Evolutionary conservation across 1,139 yeast genomes (phyloP).

Genomic region (Protomyces inundatus): DNA sequence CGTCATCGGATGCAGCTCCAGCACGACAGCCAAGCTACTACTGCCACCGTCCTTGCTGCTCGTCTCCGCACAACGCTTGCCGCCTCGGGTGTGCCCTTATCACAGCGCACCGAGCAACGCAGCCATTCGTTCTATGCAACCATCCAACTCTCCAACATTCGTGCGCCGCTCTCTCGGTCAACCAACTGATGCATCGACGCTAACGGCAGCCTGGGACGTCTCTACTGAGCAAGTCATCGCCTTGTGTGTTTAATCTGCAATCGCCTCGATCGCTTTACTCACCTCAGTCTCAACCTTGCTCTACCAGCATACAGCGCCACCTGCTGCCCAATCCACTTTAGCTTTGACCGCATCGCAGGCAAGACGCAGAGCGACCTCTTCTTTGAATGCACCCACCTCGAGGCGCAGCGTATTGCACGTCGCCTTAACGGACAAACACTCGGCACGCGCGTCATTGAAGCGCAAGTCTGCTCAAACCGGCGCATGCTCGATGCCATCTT

Average conservation of each 20-base stretch:
- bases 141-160: conserved; percentile 25
- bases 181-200: not conserved
- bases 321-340: conserved; percentile 8
- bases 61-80: not conserved
- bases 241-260: not conserved
- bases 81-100: not conserved
- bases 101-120: not conserved
- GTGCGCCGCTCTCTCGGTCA: not conserved
- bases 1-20: not conserved
- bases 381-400: conserved; percentile 19
- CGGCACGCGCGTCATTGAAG: conserved; percentile 21
- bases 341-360: conserved; percentile 23
- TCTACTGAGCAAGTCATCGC: conserved; percentile 26
- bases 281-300: not conserved
- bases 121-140: conserved; percentile 3
- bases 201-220: conserved; percentile 24
- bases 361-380: conserved; percentile 25
- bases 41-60: not conserved
- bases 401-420: conserved; percentile 27
- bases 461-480: conserved; percentile 9
- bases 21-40: not conserved
- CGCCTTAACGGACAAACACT: conserved; percentile 12
- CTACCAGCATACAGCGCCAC: conserved; percentile 17
- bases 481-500: conserved; percentile 20
- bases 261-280: not conserved